Evolutionary conservation across 2,329 filamentous ascomycete species (phyloP).

Genomic region (Aspergillus texensis): DNA sequence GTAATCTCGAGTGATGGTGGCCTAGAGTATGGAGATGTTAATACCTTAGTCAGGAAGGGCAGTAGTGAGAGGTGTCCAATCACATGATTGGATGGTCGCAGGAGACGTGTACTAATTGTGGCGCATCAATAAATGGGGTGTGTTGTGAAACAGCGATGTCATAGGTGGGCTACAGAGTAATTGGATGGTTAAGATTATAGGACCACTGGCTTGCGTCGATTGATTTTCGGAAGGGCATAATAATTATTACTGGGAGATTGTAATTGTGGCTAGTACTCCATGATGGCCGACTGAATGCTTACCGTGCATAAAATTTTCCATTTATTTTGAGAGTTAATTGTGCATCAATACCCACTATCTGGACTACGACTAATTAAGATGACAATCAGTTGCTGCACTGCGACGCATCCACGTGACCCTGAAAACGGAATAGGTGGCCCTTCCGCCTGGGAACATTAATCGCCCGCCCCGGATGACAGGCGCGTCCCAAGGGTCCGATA

Average conservation of each 20-base stretch:
- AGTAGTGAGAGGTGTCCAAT: conserved; percentile 16
- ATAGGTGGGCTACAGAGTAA: conserved; percentile 4
- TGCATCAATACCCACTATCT: no score
- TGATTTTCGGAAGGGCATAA: no score
- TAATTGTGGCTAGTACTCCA: neutral
- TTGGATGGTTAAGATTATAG: neutral
- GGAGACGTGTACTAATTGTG: conserved; percentile 2
- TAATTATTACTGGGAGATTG: neutral
- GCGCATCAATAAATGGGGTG: neutral
- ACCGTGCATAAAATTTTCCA: neutral
- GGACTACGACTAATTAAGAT: no score
- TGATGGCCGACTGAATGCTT: neutral
- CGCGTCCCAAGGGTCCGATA: conserved; percentile 6
- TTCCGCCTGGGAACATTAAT: conserved; percentile 15
- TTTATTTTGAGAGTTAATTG: neutral
- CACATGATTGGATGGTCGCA: conserved; percentile 20
- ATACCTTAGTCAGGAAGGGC: neutral
- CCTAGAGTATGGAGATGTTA: conserved; percentile 21
- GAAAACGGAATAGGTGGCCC: conserved; percentile 21
- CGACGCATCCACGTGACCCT: conserved; percentile 8
- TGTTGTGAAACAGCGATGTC: conserved; percentile 16
- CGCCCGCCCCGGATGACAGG: conserved; percentile 18
- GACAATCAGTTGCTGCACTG: no score
- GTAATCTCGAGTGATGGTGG: conserved; percentile 19
- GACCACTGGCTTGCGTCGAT: neutral